A percentile compares a stretch with the other conserved stretches of the same genome.
phyloP scores from a whole-genome alignment of 2,329 filamentous ascomycete genomes.

The Neopestalotiopsis clavispora region DNA sequence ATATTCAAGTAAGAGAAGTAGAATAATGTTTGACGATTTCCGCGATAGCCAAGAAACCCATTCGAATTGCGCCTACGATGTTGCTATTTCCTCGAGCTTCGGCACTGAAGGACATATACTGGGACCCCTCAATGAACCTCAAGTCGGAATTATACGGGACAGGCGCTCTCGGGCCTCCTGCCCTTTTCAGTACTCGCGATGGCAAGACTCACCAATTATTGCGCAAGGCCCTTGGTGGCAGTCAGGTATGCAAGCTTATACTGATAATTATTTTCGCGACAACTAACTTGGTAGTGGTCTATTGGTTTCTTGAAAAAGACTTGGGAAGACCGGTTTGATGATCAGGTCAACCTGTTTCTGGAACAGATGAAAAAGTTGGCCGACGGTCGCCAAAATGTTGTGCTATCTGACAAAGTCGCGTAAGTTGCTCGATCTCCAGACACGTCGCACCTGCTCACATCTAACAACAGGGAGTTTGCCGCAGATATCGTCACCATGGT shows the following conservation, averaged over 20 bases:
- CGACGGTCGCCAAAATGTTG: slow-evolving; percentile 28
- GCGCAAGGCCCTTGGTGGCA: slow-evolving; percentile 39
- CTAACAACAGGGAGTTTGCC: slow-evolving; percentile 36
- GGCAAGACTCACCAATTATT: slow-evolving; percentile 38
- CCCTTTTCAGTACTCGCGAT: slow-evolving; percentile 35
- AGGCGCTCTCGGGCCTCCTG: slow-evolving; percentile 39
- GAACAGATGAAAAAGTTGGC: slow-evolving; percentile 36
- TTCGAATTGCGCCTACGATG: slow-evolving; percentile 42
- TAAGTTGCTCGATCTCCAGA: slow-evolving; percentile 14
- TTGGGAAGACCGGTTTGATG: slow-evolving; percentile 42
- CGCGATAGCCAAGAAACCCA: slow-evolving; percentile 32
- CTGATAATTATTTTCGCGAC: too few species aligned
- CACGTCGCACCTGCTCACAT: background rate
- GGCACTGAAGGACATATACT: slow-evolving; percentile 44
- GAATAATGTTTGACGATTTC: slow-evolving; percentile 21
- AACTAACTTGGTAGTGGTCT: slow-evolving; percentile 32
- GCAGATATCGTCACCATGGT: slow-evolving; percentile 47
- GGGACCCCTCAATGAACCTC: slow-evolving; percentile 39
- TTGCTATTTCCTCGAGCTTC: slow-evolving; percentile 42
- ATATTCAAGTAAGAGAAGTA: slow-evolving; percentile 7
- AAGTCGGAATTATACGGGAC: slow-evolving; percentile 40
- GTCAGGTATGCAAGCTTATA: slow-evolving; percentile 9
- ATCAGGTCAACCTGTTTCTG: slow-evolving; percentile 37
- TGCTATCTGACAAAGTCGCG: slow-evolving; percentile 40
- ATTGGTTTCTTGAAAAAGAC: slow-evolving; percentile 42